Base-by-base conservation (phyloP, 805 yeast species). In the Candida tallmaniae region DNA sequence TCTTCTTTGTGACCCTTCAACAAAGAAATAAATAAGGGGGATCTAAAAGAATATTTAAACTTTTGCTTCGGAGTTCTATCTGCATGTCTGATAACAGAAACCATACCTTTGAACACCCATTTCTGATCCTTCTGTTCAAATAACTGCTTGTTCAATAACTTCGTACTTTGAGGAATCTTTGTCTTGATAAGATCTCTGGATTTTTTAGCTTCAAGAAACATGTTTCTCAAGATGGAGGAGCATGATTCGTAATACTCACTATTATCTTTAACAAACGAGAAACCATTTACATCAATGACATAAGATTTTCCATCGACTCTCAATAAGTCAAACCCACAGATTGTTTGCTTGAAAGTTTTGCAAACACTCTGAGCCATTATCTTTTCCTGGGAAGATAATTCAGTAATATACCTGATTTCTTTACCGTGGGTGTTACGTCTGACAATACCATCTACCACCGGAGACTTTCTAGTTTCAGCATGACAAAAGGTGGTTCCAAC, bases 401-500 rank as follows among this genome's bases (percentile, higher is more conserved):
- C 78, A 1, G 98, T 90, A 23, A 93, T 73, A 52, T 83, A 93
- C 44, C 99, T 73, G 29, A 93, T 81, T 61, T 93, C 99, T 58
- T 93, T 93, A 30, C 99, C 99, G 51, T 89, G 95, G 1, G 97
- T 89, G 54, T 93, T 93, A 57, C 99, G 76, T 52, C 97, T 74
- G 17, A 93, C 99, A 38, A 93, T 85, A 30, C 99, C 99, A 62
- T 93, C 99, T n/a, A 93, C 98, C 3, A 93, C 98, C 1, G 99
- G 99, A 0, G 96, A 87, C 58, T 93, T 93, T 52, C 99, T 74
- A 1, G 99, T 93, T 55, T 93, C 99, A 0, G 98, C 99, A 58
- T 93, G 99, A 56, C 98, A 93, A 52, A 75, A 93, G 13, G 66
- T 66, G 3, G 82, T 78, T 1, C 98, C 97, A 4, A 93, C 97